Evolutionary conservation across 495 filamentous ascomycete genomes (phyloP).

Genomic region (Penicillium cosmopolitanum): DNA sequence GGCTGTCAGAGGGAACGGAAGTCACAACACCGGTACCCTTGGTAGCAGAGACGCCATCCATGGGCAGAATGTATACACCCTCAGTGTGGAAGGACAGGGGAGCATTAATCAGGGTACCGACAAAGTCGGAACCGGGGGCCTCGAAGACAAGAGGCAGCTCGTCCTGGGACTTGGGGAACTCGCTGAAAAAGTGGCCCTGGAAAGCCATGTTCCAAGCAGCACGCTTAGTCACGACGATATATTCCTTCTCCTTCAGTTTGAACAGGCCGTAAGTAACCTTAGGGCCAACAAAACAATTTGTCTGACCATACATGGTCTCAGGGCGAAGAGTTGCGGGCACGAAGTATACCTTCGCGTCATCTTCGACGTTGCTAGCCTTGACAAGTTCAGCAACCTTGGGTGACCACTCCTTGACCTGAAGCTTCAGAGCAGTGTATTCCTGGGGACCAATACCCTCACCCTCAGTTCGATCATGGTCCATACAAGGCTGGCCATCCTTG

Average conservation of each 20-base stretch:
- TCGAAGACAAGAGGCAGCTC: constrained; percentile 60
- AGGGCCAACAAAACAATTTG: constrained; percentile 92
- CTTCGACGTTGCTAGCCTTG: constrained; percentile 72
- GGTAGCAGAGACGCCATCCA: constrained; percentile 87
- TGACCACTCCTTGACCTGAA: constrained; percentile 87
- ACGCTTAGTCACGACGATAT: constrained; percentile 81
- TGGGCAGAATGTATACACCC: constrained; percentile 86
- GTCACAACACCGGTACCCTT: constrained; percentile 98
- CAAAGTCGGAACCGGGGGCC: constrained; percentile 73
- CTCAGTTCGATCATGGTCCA: constrained; percentile 93
- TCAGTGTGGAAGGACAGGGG: constrained; percentile 86
- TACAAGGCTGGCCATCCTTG: constrained; percentile 96
- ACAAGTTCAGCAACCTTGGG: constrained; percentile 68
- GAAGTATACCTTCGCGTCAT: constrained; percentile 81
- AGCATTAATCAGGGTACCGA: constrained; percentile 85
- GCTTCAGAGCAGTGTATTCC: constrained; percentile 90
- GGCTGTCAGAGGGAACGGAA: constrained; percentile 91
- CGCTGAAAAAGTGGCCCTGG: constrained; percentile 83
- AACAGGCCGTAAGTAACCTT: constrained; percentile 90
- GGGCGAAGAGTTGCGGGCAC: constrained; percentile 90
- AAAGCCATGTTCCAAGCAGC: constrained; percentile 96
- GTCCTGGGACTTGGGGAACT: constrained; percentile 66
- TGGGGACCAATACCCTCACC: constrained; percentile 91
- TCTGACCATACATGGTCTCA: constrained; percentile 99
- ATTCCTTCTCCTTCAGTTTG: constrained; percentile 81